Evolutionary conservation across 371 early-diverging fungal genomes (phyloP), one percentile per base, ranked within the genome.

Genomic region (Lichtheimia ornata): DNA sequence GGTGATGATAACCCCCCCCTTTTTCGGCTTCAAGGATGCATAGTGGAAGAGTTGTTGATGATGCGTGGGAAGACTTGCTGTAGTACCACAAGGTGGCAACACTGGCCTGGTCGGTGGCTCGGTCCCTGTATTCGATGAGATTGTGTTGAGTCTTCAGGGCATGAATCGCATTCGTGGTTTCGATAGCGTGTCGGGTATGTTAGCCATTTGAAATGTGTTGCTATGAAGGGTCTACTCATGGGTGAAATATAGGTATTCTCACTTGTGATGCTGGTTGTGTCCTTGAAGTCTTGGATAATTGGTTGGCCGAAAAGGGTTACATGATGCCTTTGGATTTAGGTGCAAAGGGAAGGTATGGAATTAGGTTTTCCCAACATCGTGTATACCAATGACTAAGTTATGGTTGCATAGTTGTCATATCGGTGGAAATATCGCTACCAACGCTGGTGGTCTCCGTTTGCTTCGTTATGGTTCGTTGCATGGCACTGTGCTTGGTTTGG

Each of bases 371-470:
- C 50, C 40, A 15, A 50, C 28, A 44, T 15, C 15, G 17, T 41
- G 27, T 27, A 41, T 20, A 9, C 50, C 13, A 22, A 24, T 30
- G 13, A 11, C 15, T 40, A 5, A 1, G 42, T 2, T 22, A 22
- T 22, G 6, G 4, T n/a, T 28, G 5, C 2, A 22, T 59, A 76
- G 87, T 59, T 94, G 95, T 73, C 92, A 94, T 59, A 94, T 98
- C 63, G 99, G 99, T 53, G 98, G 99, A 49, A 98, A 98, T 67
- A 92, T 98, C n/a, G 92, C 98, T 11, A 96, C 98, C 5, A 98
- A 98, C 72, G 99, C 99, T 2, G 98, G 99, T 40, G 98, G 99
- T 12, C 83, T 98, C 59, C 84, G 97, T 56, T 77, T 94, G 43
- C 75, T 98, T 55, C 88, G 97, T 40, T 98, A 98, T 74, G 98